phyloP scores from a whole-genome alignment of 2,329 filamentous ascomycete genomes.

The Plenodomus biglobosus region DNA sequence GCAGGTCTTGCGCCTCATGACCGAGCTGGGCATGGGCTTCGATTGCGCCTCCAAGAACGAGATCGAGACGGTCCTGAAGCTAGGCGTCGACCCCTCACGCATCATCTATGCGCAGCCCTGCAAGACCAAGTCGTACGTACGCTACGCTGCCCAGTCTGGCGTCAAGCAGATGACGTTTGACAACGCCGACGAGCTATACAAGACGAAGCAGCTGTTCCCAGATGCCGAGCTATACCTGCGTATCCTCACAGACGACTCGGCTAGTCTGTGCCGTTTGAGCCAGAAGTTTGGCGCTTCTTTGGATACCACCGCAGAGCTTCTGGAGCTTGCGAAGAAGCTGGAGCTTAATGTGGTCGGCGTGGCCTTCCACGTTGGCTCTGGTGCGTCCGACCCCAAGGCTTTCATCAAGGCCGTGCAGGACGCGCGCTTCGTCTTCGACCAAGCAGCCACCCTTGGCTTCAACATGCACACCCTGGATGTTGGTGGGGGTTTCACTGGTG shows the following conservation, averaged over 20 bases:
- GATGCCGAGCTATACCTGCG: conserved; percentile 89
- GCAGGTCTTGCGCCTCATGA: conserved; percentile 83
- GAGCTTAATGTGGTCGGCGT: conserved; percentile 91
- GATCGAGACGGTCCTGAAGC: conserved; percentile 84
- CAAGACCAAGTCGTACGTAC: conserved; percentile 98
- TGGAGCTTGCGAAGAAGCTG: conserved; percentile 77
- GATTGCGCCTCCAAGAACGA: conserved; percentile 98
- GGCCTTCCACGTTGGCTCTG: conserved; percentile 97
- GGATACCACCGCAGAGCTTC: conserved; percentile 74
- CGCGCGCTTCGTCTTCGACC: conserved; percentile 84
- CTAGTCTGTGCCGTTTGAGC: conserved; percentile 89
- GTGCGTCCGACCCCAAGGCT: conserved; percentile 87
- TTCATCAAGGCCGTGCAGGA: conserved; percentile 91
- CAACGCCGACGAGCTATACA: conserved; percentile 96
- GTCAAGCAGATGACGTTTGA: conserved; percentile 99
- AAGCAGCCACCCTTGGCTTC: conserved; percentile 75
- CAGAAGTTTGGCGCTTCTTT: conserved; percentile 95
- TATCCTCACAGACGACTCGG: conserved; percentile 94
- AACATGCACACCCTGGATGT: conserved; percentile 86
- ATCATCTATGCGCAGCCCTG: conserved; percentile 99
- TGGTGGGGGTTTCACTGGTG: conserved; percentile 87
- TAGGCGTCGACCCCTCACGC: conserved; percentile 81
- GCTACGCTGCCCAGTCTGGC: conserved; percentile 78
- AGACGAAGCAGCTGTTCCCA: conserved; percentile 90
- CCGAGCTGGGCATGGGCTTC: conserved; percentile 88